Evolutionary conservation across 2,329 filamentous ascomycete species (phyloP).

Genomic region (Podosphaera xanthii): DNA sequence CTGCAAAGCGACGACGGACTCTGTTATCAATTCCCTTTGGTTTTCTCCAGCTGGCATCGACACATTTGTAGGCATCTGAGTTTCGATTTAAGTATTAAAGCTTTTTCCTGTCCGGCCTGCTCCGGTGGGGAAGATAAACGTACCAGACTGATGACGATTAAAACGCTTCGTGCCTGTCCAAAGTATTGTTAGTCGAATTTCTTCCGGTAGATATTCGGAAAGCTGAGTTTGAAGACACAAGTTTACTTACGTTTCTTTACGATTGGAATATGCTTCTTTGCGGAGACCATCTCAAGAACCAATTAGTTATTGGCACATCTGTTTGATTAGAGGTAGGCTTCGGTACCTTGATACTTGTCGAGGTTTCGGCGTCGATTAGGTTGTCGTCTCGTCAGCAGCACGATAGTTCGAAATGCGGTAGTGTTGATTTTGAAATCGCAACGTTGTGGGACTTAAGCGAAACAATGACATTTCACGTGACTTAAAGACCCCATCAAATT

Average conservation of each 20-base stretch:
- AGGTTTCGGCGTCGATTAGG: not conserved
- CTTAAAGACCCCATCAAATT: no score
- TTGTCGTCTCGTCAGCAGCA: not conserved
- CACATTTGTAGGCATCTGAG: slow-evolving; percentile 65
- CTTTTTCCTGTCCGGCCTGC: not conserved
- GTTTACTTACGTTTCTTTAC: slow-evolving; percentile 94
- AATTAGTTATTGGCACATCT: not conserved
- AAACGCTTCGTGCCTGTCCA: slow-evolving; percentile 72
- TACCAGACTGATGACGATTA: slow-evolving; percentile 77
- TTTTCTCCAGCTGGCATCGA: slow-evolving; percentile 87
- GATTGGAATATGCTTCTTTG: slow-evolving; percentile 98
- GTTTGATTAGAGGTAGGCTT: not conserved
- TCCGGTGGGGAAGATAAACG: not conserved
- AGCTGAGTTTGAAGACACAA: slow-evolving; percentile 1
- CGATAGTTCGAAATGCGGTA: no score
- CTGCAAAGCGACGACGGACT: slow-evolving; percentile 92
- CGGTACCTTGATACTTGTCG: not conserved
- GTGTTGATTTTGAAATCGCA: no score
- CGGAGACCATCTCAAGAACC: slow-evolving; percentile 65
- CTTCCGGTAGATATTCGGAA: not conserved
- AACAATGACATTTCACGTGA: no score
- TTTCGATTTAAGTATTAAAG: not conserved
- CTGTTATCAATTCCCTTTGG: slow-evolving; percentile 99
- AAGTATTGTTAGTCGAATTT: slow-evolving; percentile 13
- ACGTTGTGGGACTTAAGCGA: no score